Base-by-base conservation (phyloP, 2,329 filamentous ascomycete species). In the Phialocephala sp. region DNA sequence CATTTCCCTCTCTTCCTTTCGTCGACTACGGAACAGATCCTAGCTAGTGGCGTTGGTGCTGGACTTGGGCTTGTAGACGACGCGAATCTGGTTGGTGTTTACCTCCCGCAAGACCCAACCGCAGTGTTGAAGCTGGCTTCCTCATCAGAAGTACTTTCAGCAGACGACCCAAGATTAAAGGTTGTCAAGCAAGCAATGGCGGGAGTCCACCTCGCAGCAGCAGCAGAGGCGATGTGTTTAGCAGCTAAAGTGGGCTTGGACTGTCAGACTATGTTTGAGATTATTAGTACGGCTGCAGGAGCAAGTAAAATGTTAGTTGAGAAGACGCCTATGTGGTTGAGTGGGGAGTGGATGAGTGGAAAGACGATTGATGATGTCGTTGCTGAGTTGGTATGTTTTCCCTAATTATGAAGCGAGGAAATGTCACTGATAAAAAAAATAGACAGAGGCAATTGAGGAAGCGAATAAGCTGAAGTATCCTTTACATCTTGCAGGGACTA, bases 171-270 rank as follows among this genome's bases (percentile, higher is more conserved):
- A 2, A 72, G 70, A 36, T 45, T 74, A 12, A 87, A 77, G 70
- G 81, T 87, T 57, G 81, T 87, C 59, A 84, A 87, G 71, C 84
- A 87, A 69, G 80, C 87, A 4, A 81, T 88, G 50, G 84, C 84
- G 0, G 85, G 84, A 1, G 83, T 86, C 4, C 85, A 88, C 72
- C 86, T 88, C 56, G 80, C 84, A 9, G 78, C 82, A 0, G 80
- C 84, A 2, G 81, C 80, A 18, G 86, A 88, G 74, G 84, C 83
- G 0, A 85, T 87, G 79, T 83, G 84, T 0, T 81, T 88, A 59
- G 85, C 82, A 1, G 82, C 83, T 2, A 79, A 80, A 11, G 78
- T 86, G 4, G 84, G 84, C 0, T 71, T 87, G 32, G 83, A 87
- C 64, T 82, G 84, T 0, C 76, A 80, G 62, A 77, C 79, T 2